Base-by-base conservation (phyloP, 202 grass and related monocot species). In the Elaeis oleifera region DNA sequence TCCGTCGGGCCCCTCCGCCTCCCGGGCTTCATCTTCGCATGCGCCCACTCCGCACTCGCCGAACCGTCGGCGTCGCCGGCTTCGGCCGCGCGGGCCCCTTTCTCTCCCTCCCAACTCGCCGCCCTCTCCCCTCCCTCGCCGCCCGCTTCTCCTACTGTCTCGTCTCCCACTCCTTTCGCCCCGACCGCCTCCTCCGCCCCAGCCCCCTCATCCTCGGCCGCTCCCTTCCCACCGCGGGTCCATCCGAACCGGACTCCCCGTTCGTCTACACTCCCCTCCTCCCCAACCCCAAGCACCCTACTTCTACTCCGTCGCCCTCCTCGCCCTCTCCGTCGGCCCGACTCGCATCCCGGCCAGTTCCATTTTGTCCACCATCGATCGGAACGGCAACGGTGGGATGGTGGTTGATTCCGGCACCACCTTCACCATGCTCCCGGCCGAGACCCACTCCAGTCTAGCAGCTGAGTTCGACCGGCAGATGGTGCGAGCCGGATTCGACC, bases 361-460 rank as follows among this genome's bases (percentile, higher is more conserved):
- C 0, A 78, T 80, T 17, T 75, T 90, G 44, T 62, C 64, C 49
- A 55, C 49, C 39, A 74, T 95, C 11, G 86, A 88, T 74, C 67
- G 78, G 2, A 80, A 76, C 15, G 90, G 90, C 1, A 88, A 90
- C 76, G 86, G 90, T 50, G 90, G 90, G 24, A 90, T 95, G 90
- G 90, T 80, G 44, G 86, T 95, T 56, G 90, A 90, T 64, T 95
- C 90, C 0, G 90, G 90, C 1, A 88, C 90, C n/a, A 95, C 90
- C 31, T 95, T 90, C 73, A 90, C 90, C 53, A 90, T 90, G 86
- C 83, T 95, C n/a, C 90, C 90, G 19, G 51, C 67, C 29, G 86
- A 95, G 36, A 95, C 81, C 58, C 63, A 80, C 75, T 61, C 70
- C 63, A 66, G 27, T 14, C 76, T 95, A 14, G 64, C 73, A 14